Conservation (phyloP, 2,329 filamentous ascomycete genomes). For the Cryoendolithus antarcticus region DNA sequence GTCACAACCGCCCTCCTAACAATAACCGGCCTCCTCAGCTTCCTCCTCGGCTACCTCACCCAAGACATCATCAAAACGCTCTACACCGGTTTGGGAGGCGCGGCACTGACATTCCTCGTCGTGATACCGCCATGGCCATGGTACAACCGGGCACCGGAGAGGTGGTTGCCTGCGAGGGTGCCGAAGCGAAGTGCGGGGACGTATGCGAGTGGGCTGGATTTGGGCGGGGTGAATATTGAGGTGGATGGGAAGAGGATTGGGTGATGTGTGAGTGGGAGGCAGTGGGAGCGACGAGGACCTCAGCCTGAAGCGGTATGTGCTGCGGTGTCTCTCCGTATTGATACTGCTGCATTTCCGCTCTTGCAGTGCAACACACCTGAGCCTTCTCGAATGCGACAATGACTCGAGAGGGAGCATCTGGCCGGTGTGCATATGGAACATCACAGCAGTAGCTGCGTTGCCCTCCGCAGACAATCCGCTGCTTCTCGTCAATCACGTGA, state of each 20-base stretch:
- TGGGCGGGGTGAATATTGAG: conserved; percentile 27
- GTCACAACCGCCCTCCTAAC: conserved; percentile 65
- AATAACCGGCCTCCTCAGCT: conserved; percentile 61
- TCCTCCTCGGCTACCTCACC: conserved; percentile 64
- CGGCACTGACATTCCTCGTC: conserved; percentile 62
- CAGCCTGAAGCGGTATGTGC: no score
- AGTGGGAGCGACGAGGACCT: no score
- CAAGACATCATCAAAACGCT: conserved; percentile 81
- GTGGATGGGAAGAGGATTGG: conserved; percentile 47
- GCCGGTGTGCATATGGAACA: no score
- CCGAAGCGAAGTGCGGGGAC: conserved; percentile 16
- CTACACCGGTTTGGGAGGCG: conserved; percentile 70
- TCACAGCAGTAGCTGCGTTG: no score
- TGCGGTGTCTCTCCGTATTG: no score
- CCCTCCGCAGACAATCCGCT: no score
- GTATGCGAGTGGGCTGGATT: conserved; percentile 12
- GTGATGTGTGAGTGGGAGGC: conserved; percentile 7
- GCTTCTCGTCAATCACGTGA: no score
- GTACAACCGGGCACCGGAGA: conserved; percentile 74
- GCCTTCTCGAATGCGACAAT: no score
- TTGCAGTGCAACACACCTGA: no score
- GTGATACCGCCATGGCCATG: conserved; percentile 91
- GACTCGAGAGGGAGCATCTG: no score
- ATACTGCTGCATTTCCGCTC: no score
- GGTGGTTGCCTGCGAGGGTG: conserved; percentile 56